Evolutionary conservation across 1,139 yeast species (phyloP).

Genomic region (Scheffersomyces stambukii): DNA sequence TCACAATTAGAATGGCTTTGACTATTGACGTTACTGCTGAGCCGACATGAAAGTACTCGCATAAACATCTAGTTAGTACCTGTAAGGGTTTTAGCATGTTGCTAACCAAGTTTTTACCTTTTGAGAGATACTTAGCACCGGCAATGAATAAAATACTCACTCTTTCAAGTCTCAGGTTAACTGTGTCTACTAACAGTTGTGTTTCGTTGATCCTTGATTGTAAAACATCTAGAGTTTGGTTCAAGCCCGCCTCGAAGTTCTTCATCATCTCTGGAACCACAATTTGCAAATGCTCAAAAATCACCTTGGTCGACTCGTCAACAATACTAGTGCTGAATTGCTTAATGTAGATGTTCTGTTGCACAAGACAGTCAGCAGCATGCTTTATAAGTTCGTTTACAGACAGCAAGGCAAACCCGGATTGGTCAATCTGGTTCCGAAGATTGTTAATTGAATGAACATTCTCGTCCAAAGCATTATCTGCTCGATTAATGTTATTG

Average conservation of each 20-base stretch:
- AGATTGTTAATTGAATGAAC: no score
- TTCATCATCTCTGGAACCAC: conserved; percentile 2
- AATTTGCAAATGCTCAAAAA: conserved; percentile 3
- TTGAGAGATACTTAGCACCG: no score
- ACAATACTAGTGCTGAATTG: conserved; percentile 2
- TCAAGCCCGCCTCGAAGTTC: conserved; percentile 7
- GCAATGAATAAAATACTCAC: no score
- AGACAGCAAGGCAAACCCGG: conserved; percentile 1
- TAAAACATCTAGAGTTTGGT: conserved; percentile 8
- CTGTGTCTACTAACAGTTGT: conserved; percentile 7
- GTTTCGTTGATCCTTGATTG: conserved; percentile 11
- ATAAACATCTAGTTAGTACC: no score
- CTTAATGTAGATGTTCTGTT: conserved; percentile 2
- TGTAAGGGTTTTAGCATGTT: no score
- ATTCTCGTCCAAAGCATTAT: not conserved
- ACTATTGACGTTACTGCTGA: no score
- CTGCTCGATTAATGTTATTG: conserved; percentile 4
- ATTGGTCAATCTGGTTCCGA: conserved; percentile 3
- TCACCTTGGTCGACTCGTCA: conserved; percentile 1
- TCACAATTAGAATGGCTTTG: no score
- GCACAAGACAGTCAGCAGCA: conserved; percentile 1
- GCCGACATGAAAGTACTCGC: no score
- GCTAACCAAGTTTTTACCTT: no score
- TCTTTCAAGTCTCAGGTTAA: conserved; percentile 7
- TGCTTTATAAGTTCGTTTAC: conserved; percentile 2